Evolutionary conservation across 768 basidiomycete genomes (phyloP).

Genomic region (Royoungia palumana): DNA sequence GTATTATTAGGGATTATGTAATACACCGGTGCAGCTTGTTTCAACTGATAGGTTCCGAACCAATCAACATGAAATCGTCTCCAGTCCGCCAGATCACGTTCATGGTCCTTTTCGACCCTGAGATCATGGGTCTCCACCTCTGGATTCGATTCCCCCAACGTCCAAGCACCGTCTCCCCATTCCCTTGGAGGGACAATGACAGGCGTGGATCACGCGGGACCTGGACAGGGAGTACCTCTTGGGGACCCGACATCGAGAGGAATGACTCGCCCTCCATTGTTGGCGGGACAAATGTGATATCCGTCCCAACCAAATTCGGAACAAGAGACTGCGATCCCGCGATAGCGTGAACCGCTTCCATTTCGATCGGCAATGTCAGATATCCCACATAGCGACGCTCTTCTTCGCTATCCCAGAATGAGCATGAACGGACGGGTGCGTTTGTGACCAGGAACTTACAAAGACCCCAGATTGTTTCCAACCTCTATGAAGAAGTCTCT

Average conservation of each 20-base stretch:
- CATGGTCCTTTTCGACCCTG: slow-evolving; percentile 30
- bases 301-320: slow-evolving; percentile 35
- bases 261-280: slow-evolving; percentile 41
- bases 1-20: slow-evolving; percentile 16
- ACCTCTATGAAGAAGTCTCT: slow-evolving; percentile 2
- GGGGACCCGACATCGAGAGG: slow-evolving; percentile 39
- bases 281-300: slow-evolving; percentile 22
- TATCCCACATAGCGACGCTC: background rate
- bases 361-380: slow-evolving; percentile 7
- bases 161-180: slow-evolving; percentile 36
- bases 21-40: slow-evolving; percentile 1
- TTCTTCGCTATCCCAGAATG: slow-evolving; percentile 4
- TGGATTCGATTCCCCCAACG: slow-evolving; percentile 38
- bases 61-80: slow-evolving; percentile 54
- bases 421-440: background rate
- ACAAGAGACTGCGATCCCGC: slow-evolving; percentile 45
- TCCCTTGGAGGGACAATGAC: slow-evolving; percentile 31
- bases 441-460: slow-evolving; percentile 13
- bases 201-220: slow-evolving; percentile 26
- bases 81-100: slow-evolving; percentile 39
- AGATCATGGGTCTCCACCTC: slow-evolving; percentile 23
- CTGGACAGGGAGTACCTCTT: slow-evolving; percentile 22
- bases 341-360: slow-evolving; percentile 42
- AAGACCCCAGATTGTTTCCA: background rate
- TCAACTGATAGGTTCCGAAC: slow-evolving; percentile 14